phyloP scores from a whole-genome alignment of 495 filamentous ascomycete species.

The Neurospora pannonica region DNA sequence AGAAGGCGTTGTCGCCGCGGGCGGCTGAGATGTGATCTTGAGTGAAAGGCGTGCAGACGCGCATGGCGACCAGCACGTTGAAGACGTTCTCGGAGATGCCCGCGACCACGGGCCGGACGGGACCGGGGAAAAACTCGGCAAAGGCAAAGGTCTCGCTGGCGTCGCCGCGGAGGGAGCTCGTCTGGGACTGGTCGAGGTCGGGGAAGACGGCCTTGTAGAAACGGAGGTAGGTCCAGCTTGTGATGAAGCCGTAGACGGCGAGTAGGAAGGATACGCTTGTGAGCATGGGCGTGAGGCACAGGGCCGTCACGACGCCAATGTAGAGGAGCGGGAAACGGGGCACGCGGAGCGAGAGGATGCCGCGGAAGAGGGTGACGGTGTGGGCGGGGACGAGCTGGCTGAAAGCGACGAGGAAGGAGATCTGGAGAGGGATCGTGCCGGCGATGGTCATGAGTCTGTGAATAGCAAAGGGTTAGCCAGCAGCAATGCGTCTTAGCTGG shows the following conservation, averaged over 20 bases:
- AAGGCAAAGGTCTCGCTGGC: constrained; percentile 94
- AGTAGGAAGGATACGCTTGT: constrained; percentile 79
- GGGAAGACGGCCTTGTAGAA: constrained; percentile 75
- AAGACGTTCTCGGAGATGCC: constrained; percentile 67
- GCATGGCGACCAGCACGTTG: constrained; percentile 58
- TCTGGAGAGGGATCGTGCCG: constrained; percentile 81
- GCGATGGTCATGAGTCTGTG: constrained; percentile 66
- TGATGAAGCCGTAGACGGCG: constrained; percentile 71
- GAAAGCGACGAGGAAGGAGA: constrained; percentile 92
- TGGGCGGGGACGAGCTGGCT: constrained; percentile 97
- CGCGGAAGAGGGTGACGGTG: constrained; percentile 88
- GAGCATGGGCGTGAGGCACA: constrained; percentile 71
- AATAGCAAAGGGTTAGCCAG: constrained; percentile 4
- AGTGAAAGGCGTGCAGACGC: constrained; percentile 78
- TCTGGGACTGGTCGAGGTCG: constrained; percentile 54
- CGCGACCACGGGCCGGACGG: constrained; percentile 66
- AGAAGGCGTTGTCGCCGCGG: constrained; percentile 26
- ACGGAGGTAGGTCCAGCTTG: constrained; percentile 91
- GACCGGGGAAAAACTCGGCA: constrained; percentile 89
- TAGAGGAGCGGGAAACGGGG: constrained; percentile 83
- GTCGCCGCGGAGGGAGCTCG: constrained; percentile 62
- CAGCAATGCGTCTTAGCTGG: background rate
- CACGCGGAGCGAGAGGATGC: constrained; percentile 80
- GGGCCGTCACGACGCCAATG: constrained; percentile 63
- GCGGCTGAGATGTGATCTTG: constrained; percentile 74